phyloP scores from a whole-genome alignment of 331 rosid species.

The Dryas integrifolia region DNA sequence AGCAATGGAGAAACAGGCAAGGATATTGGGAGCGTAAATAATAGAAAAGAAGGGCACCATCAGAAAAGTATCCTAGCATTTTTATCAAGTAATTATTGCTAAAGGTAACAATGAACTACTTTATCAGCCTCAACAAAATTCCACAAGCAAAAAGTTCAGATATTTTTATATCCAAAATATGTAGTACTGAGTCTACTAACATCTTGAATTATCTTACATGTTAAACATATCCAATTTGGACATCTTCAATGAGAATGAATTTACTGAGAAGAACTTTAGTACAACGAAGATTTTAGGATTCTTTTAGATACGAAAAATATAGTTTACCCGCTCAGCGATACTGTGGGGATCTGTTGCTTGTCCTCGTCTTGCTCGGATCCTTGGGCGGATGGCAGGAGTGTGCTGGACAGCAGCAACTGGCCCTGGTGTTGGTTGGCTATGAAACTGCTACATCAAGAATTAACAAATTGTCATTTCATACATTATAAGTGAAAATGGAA shows the following conservation, averaged over 20 bases:
- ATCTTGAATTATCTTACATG: background rate
- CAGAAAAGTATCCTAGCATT: background rate
- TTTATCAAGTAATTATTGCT: background rate
- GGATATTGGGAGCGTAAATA: background rate
- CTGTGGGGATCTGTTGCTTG: constrained; percentile 99
- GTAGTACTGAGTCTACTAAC: too few relatives aligned
- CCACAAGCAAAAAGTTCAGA: background rate
- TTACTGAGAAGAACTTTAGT: too few relatives aligned
- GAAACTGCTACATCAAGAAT: constrained; percentile 43
- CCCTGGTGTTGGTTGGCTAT: constrained; percentile 48
- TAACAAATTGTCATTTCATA: constrained; percentile 24
- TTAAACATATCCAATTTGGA: background rate
- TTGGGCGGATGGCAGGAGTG: constrained; percentile 73
- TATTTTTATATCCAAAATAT: background rate
- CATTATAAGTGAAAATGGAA: constrained; percentile 7
- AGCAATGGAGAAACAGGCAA: background rate
- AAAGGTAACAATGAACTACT: background rate
- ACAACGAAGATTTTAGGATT: too few relatives aligned
- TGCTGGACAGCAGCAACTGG: constrained; percentile 43
- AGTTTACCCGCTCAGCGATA: constrained; percentile 83
- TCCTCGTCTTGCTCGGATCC: constrained; percentile 96
- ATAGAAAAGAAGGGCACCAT: too few relatives aligned
- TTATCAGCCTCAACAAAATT: background rate
- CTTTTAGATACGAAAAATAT: background rate
- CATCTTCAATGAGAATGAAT: too few relatives aligned